Conservation (phyloP, 352 stramenopile genomes). For the Saprolegnia parasitica region DNA sequence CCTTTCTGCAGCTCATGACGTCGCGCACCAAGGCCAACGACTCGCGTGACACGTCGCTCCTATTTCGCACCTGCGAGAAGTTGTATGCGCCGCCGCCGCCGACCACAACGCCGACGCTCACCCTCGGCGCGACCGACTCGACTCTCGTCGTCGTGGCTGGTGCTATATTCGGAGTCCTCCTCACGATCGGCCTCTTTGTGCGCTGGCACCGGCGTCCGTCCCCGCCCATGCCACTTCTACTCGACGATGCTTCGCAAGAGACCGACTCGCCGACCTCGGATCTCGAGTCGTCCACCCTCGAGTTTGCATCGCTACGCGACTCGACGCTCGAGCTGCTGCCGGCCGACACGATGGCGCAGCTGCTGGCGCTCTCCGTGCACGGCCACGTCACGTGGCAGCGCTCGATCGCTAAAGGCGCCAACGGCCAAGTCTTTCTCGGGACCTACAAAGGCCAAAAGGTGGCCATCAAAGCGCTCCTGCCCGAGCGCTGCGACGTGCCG, state of each 20-base stretch:
- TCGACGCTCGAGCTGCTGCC: neutral
- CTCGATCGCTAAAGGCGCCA: constrained; percentile 42
- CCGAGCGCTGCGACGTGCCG: constrained; percentile 1
- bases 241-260: neutral
- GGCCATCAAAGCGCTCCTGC: constrained; percentile 41
- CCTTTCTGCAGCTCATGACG: neutral
- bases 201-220: neutral
- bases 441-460: constrained; percentile 39
- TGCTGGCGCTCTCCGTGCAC: neutral
- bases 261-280: neutral
- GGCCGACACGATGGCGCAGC: neutral
- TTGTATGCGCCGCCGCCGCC: neutral
- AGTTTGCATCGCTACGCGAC: neutral
- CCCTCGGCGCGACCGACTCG: neutral
- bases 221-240: neutral
- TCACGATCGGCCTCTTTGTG: constrained; percentile 7
- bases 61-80: neutral
- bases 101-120: neutral
- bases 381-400: neutral
- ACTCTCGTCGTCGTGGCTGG: neutral
- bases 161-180: neutral
- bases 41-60: neutral
- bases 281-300: neutral
- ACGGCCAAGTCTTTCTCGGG: constrained; percentile 53
- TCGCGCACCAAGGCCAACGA: neutral